Conservation (phyloP, 179 eudicot genomes). For the Beta corolliflora region DNA sequence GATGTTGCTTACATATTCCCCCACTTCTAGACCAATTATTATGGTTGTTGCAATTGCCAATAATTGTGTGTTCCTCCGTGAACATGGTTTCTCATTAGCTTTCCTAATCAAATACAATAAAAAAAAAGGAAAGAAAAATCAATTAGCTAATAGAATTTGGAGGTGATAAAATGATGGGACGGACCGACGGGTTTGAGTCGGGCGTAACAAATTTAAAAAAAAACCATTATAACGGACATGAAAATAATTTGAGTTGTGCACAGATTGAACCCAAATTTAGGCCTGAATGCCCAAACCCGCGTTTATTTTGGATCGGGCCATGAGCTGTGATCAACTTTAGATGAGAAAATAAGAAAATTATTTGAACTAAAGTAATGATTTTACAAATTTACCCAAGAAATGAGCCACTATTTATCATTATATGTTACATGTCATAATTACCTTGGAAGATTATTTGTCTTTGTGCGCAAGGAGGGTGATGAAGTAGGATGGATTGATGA, state of each 20-base stretch:
- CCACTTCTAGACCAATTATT: slow-evolving; percentile 41
- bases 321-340: too few species aligned
- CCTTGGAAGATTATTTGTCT: slow-evolving; percentile 33
- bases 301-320: too few species aligned
- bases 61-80: slow-evolving; percentile 38
- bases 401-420: too few species aligned
- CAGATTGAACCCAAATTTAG: too few species aligned
- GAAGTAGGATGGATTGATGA: slow-evolving; percentile 26
- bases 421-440: slow-evolving; percentile 3
- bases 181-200: too few species aligned
- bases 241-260: neutral
- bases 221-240: neutral
- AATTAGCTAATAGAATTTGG: neutral
- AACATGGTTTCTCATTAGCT: slow-evolving; percentile 32
- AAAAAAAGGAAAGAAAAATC: too few species aligned
- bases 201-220: too few species aligned
- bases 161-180: too few species aligned
- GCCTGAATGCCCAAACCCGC: too few species aligned
- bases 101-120: slow-evolving; percentile 26
- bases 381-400: too few species aligned
- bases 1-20: slow-evolving; percentile 15
- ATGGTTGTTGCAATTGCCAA: slow-evolving; percentile 49
- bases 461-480: slow-evolving; percentile 27
- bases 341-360: too few species aligned
- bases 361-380: too few species aligned